A percentile compares a stretch with the other conserved stretches of the same genome.
Conservation (phyloP, 129 eudicot genomes). For the Artemisia argyi region DNA sequence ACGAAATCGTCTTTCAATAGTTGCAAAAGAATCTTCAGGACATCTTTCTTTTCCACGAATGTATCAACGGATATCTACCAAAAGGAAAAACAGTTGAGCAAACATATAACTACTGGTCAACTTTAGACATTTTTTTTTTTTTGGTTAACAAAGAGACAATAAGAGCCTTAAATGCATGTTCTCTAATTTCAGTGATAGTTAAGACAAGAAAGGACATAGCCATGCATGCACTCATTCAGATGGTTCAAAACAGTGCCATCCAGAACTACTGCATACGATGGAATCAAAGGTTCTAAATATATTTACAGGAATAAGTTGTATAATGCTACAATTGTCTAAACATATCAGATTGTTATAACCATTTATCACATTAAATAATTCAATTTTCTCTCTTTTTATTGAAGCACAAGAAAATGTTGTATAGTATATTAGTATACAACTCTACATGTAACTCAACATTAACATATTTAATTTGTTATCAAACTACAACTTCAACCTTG, state of each 20-base stretch:
- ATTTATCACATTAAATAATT: neutral
- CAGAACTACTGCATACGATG: too few species aligned
- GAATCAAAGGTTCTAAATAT: too few species aligned
- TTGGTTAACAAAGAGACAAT: neutral
- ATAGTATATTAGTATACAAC: too few species aligned
- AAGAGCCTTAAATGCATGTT: neutral
- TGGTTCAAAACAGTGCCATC: too few species aligned
- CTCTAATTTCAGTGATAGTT: neutral
- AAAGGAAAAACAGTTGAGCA: slow-evolving; percentile 7
- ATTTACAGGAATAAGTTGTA: too few species aligned
- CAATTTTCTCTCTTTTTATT: neutral
- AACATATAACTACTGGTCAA: neutral
- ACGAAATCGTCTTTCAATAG: slow-evolving; percentile 81
- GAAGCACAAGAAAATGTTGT: neutral
- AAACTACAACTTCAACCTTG: too few species aligned
- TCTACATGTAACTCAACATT: too few species aligned
- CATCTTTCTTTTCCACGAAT: slow-evolving; percentile 87
- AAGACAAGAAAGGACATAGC: neutral
- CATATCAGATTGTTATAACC: neutral
- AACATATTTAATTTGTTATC: too few species aligned
- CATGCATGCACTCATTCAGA: slow-evolving; percentile 12
- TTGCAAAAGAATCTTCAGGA: slow-evolving; percentile 57
- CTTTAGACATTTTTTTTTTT: neutral
- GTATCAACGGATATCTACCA: slow-evolving; percentile 58
- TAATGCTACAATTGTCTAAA: too few species aligned